Evolutionary conservation across 1,284 basidiomycete species (phyloP).

Genomic region (Papiliotrema nemorosa): DNA sequence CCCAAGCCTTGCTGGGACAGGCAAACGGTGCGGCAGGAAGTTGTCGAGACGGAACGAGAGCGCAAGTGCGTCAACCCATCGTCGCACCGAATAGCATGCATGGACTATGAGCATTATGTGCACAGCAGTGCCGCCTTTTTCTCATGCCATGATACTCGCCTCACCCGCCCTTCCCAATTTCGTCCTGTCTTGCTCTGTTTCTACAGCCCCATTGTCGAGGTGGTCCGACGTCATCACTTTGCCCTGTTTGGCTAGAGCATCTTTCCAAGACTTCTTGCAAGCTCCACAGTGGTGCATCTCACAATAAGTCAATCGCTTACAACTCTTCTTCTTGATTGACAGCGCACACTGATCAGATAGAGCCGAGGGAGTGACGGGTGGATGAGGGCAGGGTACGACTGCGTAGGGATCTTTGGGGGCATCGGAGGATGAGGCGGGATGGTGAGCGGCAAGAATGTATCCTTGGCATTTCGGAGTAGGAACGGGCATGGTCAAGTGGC

Average conservation of each 20-base stretch:
- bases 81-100: neutral
- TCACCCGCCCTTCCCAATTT: too few species aligned
- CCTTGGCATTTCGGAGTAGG: slow-evolving; percentile 11
- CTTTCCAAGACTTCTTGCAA: slow-evolving; percentile 12
- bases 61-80: neutral
- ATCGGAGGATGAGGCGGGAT: slow-evolving; percentile 3
- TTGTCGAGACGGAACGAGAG: too few species aligned
- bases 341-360: neutral
- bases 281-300: slow-evolving; percentile 14
- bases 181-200: too few species aligned
- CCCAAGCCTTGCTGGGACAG: too few species aligned
- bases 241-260: neutral
- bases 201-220: too few species aligned
- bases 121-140: too few species aligned
- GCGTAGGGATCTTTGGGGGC: slow-evolving; percentile 12
- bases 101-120: too few species aligned
- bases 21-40: too few species aligned
- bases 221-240: neutral
- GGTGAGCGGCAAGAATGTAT: slow-evolving; percentile 12
- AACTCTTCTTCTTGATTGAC: slow-evolving; percentile 1
- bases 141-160: too few species aligned
- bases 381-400: slow-evolving; percentile 15
- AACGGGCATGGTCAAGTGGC: slow-evolving; percentile 10
- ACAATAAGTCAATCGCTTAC: slow-evolving; percentile 10
- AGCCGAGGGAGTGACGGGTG: neutral